A percentile compares a stretch with the other conserved stretches of the same genome.
Evolutionary conservation across 2,329 filamentous ascomycete species (phyloP).

Genomic region (Coleophoma eucalyptorum): DNA sequence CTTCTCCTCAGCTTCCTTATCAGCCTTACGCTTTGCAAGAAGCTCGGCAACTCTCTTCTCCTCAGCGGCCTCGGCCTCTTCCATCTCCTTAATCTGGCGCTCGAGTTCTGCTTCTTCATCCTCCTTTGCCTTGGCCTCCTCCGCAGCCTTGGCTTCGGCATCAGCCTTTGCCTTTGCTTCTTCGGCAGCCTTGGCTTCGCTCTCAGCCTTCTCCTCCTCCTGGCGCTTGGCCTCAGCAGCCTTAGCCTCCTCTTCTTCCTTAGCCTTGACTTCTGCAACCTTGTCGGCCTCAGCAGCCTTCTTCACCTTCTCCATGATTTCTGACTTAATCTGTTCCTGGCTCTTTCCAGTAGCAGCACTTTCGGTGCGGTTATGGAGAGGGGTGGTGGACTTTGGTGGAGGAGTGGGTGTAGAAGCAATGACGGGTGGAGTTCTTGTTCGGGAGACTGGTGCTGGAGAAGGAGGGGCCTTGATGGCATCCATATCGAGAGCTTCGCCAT

Average conservation of each 20-base stretch:
- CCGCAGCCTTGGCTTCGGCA: conserved; percentile 26
- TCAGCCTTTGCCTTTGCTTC: conserved; percentile 16
- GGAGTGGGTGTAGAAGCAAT: conserved; percentile 75
- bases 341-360: conserved; percentile 64
- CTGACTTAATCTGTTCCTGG: conserved; percentile 75
- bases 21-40: conserved; percentile 23
- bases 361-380: conserved; percentile 65
- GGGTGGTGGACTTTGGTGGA: conserved; percentile 70
- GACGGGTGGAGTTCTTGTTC: conserved; percentile 55
- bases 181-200: conserved; percentile 15
- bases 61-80: conserved; percentile 27
- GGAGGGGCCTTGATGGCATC: conserved; percentile 64
- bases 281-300: conserved; percentile 32
- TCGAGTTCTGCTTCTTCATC: conserved; percentile 54
- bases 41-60: conserved; percentile 31
- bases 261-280: conserved; percentile 26
- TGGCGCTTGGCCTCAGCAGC: conserved; percentile 25
- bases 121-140: conserved; percentile 31
- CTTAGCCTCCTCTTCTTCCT: conserved; percentile 26
- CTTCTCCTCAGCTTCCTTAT: conserved; percentile 34
- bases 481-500: conserved; percentile 73
- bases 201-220: conserved; percentile 30
- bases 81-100: conserved; percentile 57
- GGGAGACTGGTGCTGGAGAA: conserved; percentile 46
- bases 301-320: conserved; percentile 59